Base-by-base conservation (phyloP, 768 basidiomycete species). In the Hebeloma cylindrosporum region DNA sequence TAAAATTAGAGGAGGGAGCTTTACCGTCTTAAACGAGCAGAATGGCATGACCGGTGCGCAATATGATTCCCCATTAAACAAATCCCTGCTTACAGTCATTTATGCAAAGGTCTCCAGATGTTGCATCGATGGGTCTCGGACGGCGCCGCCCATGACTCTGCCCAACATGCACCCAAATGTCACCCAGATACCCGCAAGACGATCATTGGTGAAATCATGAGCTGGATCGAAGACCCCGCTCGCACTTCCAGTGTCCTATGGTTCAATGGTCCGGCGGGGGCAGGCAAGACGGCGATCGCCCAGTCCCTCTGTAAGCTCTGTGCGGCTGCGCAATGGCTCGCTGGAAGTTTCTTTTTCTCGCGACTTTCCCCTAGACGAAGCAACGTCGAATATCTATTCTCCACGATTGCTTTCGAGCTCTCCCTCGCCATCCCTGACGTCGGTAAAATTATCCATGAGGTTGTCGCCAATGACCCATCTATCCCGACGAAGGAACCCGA, bases 231-330 rank as follows among this genome's bases (percentile, higher is more conserved):
- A 4, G 20, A 43, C 41, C 23, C 13, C 14, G 17, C 13, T 11
- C 13, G 11, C 2, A 13, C 38, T n/a, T 21, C 29, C 1, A 31
- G 30, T 11, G 36, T 59, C 20, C 27, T 58, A 4, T 60, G 55
- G 58, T 45, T 61, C 7, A 34, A 45, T 33, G 58, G 62, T 3
- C 58, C 57, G 7, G 56, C 58, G 3, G 59, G 57, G 1, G 42
- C 56, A 7, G 62, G 60, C 2, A 60, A 60, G 30, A 51, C 62
- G 0, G 49, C 57, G 3, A 43, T 68, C 5, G 60, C 57, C 2
- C 67, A 68, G 32, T 61, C 64, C 1, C 46, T 65, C 2, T 50
- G 58, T 7, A 56, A 65, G 27, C 21, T 18, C 5, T 44, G 39
- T 11, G n/a, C n/a, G 2, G 29, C 29, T 3, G 17, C 40, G 9